phyloP scores from a whole-genome alignment of 495 filamentous ascomycete species.

The Xylaria nigripes region DNA sequence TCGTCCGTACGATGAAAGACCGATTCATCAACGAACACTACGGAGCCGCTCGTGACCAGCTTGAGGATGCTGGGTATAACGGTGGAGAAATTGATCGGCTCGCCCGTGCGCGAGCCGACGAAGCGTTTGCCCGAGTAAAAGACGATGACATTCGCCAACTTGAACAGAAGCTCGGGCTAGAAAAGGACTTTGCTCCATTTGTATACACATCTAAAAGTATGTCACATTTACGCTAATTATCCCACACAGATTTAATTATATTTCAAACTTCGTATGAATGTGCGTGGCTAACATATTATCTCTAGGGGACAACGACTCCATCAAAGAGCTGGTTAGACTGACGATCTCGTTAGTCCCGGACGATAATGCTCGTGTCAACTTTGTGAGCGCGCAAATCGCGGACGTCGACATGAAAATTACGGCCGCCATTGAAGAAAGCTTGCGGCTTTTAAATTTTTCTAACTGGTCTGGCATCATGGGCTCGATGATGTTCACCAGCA shows the following conservation, averaged over 20 bases:
- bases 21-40: constrained; percentile 12
- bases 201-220: constrained; percentile 12
- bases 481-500: constrained; percentile 11
- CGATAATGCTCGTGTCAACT: constrained; percentile 7
- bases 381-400: constrained; percentile 12
- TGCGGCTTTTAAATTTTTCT: constrained; percentile 10
- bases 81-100: constrained; percentile 8
- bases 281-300: not conserved
- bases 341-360: constrained; percentile 9
- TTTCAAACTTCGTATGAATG: not conserved
- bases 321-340: constrained; percentile 10
- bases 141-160: constrained; percentile 10
- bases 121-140: constrained; percentile 3
- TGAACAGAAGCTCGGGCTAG: constrained; percentile 9
- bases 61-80: constrained; percentile 3
- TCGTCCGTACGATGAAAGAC: constrained; percentile 12
- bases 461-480: constrained; percentile 13
- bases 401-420: constrained; percentile 11
- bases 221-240: not conserved
- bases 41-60: constrained; percentile 7
- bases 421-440: constrained; percentile 9
- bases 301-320: constrained; percentile 7
- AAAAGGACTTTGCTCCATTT: constrained; percentile 10
- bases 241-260: not conserved
- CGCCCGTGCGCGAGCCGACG: constrained; percentile 10